Conservation (phyloP, 2,329 filamentous ascomycete species). For the Alternaria sp. region DNA sequence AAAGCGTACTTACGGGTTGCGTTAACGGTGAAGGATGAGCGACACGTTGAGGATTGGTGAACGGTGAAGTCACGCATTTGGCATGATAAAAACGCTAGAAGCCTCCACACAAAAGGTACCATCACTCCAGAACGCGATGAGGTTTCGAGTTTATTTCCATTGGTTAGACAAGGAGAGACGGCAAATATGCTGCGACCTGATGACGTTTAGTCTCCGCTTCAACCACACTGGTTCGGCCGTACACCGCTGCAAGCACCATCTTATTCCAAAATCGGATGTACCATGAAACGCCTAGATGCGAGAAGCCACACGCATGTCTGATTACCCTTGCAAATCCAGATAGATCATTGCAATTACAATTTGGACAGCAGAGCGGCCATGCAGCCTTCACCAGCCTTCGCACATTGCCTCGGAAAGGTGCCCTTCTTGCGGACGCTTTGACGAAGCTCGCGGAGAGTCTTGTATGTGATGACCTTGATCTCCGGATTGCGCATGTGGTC, state of each 20-base stretch:
- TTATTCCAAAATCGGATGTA: neutral
- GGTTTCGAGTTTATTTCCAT: neutral
- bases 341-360: slow-evolving; percentile 6
- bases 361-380: slow-evolving; percentile 22
- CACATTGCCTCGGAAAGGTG: slow-evolving; percentile 22
- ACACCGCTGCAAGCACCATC: neutral
- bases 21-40: neutral
- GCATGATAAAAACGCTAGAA: neutral
- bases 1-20: neutral
- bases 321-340: neutral
- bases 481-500: slow-evolving; percentile 31
- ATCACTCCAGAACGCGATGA: neutral
- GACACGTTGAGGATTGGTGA: neutral
- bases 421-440: slow-evolving; percentile 20
- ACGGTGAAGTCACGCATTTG: neutral
- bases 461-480: slow-evolving; percentile 15
- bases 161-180: too few species aligned
- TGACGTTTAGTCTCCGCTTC: neutral
- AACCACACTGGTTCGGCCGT: neutral
- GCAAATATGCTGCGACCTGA: too few species aligned
- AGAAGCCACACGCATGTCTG: neutral
- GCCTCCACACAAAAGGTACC: neutral
- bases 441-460: slow-evolving; percentile 20
- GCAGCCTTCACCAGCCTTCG: slow-evolving; percentile 32
- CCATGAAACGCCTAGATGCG: neutral